Percentiles rank a stretch among this genome's conserved stretches.
These are phyloP conservation scores for Antitrichia curtipendula DNA, from an alignment of 225 moss, liverwort and hornwort genomes.

Conservation along the genomic window DNA sequence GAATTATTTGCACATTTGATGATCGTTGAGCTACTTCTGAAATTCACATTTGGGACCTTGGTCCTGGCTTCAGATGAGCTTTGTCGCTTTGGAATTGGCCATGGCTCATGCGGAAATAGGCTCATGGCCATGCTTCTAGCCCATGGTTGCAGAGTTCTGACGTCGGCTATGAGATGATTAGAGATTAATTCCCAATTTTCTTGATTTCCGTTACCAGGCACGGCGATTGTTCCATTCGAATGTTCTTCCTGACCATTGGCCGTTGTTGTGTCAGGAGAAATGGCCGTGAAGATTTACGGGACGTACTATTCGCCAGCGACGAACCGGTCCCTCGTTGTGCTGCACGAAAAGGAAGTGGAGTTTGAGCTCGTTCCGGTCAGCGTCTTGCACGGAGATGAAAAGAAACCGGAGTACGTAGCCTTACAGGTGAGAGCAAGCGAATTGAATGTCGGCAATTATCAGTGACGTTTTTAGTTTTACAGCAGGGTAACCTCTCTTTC, in stretches of 20 bases:
- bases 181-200: background rate
- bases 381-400: background rate
- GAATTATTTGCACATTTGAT: background rate
- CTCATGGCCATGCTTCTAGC: background rate
- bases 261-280: background rate
- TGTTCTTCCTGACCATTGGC: background rate
- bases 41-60: background rate
- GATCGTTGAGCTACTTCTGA: background rate
- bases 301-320: conserved; percentile 1
- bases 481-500: background rate
- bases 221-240: background rate
- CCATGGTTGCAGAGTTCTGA: background rate
- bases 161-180: background rate
- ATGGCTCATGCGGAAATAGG: background rate
- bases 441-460: background rate
- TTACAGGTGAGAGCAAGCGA: conserved; percentile 7
- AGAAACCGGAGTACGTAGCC: conserved; percentile 9
- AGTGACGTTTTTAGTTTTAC: background rate
- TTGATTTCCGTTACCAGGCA: background rate
- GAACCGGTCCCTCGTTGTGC: conserved; percentile 9
- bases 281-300: conserved; percentile 26
- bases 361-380: conserved; percentile 7
- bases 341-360: conserved; percentile 17
- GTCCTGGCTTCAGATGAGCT: background rate
- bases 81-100: background rate